Percentiles rank a stretch among this genome's conserved stretches.
Evolutionary conservation across 345 rosid genomes (phyloP).

Genomic region (Aethionema arabicum): DNA sequence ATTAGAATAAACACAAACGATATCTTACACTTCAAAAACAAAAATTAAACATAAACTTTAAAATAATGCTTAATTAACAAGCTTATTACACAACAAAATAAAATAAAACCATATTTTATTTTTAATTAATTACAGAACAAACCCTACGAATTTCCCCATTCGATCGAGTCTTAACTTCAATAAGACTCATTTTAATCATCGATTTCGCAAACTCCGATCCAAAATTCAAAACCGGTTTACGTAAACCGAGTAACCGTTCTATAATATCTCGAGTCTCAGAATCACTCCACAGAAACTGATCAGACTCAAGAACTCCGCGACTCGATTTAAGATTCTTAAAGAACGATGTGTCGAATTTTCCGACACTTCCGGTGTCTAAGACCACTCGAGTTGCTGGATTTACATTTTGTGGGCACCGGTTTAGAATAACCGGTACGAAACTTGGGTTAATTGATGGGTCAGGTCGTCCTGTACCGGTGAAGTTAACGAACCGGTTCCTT

Average conservation of each 20-base stretch:
- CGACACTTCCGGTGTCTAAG: constrained; percentile 40
- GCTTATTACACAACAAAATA: constrained; percentile 9
- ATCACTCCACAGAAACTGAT: constrained; percentile 40
- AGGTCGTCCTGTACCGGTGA: constrained; percentile 35
- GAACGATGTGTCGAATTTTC: constrained; percentile 43
- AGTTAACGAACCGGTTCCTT: constrained; percentile 39
- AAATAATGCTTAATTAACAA: neutral
- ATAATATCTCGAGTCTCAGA: constrained; percentile 33
- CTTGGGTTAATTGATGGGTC: constrained; percentile 39
- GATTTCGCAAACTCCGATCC: constrained; percentile 47
- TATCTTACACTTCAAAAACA: constrained; percentile 18
- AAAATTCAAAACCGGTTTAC: constrained; percentile 35
- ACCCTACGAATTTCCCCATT: constrained; percentile 49
- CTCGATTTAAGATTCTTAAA: constrained; percentile 42
- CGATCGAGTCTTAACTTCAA: constrained; percentile 44
- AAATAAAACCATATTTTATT: constrained; percentile 8
- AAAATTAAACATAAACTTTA: neutral
- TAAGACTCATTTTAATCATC: constrained; percentile 62
- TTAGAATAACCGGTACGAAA: constrained; percentile 25
- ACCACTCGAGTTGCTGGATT: constrained; percentile 34
- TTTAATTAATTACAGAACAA: constrained; percentile 45
- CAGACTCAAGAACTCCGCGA: constrained; percentile 43
- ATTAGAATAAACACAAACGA: constrained; percentile 17
- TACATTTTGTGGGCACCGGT: constrained; percentile 36
- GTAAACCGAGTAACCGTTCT: constrained; percentile 32